phyloP scores from a whole-genome alignment of 164 flowering plant genomes.

The Taxillus chinensis region DNA sequence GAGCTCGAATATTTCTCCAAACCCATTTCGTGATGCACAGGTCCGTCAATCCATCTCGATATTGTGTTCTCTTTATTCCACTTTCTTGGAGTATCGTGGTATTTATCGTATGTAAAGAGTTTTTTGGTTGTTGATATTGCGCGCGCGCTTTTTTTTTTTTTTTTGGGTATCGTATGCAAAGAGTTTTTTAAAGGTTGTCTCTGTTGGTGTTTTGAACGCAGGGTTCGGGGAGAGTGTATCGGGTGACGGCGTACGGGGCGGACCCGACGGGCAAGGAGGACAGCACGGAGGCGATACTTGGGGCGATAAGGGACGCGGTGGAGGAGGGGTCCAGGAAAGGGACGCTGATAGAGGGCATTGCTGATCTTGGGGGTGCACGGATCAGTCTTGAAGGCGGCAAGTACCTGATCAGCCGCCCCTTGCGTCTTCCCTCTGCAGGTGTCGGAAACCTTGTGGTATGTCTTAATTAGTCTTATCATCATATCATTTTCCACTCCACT shows the following conservation, averaged over 20 bases:
- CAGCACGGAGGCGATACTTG: constrained; percentile 61
- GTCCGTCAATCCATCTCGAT: constrained; percentile 6
- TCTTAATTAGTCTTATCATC: too few species aligned
- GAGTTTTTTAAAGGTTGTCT: neutral
- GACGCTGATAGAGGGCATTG: constrained; percentile 47
- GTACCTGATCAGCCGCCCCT: constrained; percentile 59
- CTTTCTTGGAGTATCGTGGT: too few species aligned
- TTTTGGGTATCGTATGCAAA: too few species aligned
- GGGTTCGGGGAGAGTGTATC: constrained; percentile 34
- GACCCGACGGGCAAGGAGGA: constrained; percentile 81
- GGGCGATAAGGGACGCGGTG: constrained; percentile 56
- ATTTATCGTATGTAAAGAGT: too few species aligned
- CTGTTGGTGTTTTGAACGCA: constrained; percentile 20
- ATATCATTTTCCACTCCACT: neutral
- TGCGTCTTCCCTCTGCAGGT: constrained; percentile 55
- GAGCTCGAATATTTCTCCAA: constrained; percentile 4
- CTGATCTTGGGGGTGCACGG: constrained; percentile 72
- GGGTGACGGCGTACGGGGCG: constrained; percentile 60
- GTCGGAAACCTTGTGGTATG: constrained; percentile 71
- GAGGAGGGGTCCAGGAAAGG: constrained; percentile 6
- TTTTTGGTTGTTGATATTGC: too few species aligned
- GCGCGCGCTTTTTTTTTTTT: too few species aligned
- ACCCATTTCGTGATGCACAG: constrained; percentile 9
- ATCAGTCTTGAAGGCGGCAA: constrained; percentile 72
- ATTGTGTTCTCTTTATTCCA: too few species aligned